Conservation (phyloP, 140 eudicot species). For the Stevia rebaudiana region DNA sequence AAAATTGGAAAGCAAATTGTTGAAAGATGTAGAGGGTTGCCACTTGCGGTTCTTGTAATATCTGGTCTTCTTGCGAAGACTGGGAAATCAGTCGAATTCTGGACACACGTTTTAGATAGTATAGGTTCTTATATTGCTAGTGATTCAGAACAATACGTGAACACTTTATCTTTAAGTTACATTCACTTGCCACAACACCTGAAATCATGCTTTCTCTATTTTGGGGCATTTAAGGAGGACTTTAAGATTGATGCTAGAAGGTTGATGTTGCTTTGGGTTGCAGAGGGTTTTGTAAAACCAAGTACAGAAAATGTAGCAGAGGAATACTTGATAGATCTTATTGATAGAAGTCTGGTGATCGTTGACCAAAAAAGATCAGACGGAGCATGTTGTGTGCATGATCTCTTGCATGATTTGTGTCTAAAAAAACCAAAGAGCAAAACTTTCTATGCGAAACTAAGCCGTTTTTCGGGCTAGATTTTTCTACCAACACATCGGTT, state of each 20-base stretch:
- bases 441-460: conserved; percentile 9
- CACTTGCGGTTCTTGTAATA: conserved; percentile 22
- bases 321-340: too few relatives aligned
- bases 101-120: conserved; percentile 23
- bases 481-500: background rate
- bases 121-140: conserved; percentile 14
- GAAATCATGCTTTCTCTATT: too few relatives aligned
- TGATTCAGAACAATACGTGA: conserved; percentile 16
- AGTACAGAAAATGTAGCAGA: conserved; percentile 28
- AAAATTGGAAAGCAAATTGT: conserved; percentile 20
- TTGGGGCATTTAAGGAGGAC: conserved; percentile 38
- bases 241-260: conserved; percentile 18
- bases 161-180: conserved; percentile 31
- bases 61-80: conserved; percentile 29
- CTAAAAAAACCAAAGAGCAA: conserved; percentile 21
- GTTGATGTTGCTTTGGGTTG: conserved; percentile 42
- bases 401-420: conserved; percentile 32
- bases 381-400: too few relatives aligned
- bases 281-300: conserved; percentile 33
- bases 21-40: too few relatives aligned
- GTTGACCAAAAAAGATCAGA: conserved; percentile 20
- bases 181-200: conserved; percentile 26
- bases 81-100: conserved; percentile 15
- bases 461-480: background rate
- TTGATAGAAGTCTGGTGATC: conserved; percentile 33